phyloP scores from a whole-genome alignment of 805 yeast species.

The Candida argentea region DNA sequence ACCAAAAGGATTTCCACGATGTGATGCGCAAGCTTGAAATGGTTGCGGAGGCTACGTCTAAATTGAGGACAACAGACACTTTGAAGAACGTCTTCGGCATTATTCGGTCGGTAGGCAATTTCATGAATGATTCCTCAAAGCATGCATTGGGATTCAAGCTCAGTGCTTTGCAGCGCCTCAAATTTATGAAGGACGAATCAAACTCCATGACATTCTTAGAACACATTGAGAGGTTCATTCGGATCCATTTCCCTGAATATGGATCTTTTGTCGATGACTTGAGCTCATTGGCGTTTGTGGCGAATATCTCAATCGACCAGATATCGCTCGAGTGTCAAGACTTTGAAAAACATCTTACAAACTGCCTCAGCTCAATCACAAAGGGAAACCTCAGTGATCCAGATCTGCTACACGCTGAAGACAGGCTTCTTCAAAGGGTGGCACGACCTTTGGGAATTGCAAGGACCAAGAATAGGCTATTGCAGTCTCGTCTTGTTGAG shows the following conservation, averaged over 20 bases:
- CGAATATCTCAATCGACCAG: conserved; percentile 76
- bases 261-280: conserved; percentile 69
- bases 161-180: conserved; percentile 80
- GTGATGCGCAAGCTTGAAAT: conserved; percentile 54
- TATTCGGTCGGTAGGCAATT: conserved; percentile 87
- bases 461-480: conserved; percentile 51
- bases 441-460: conserved; percentile 68
- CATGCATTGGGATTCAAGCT: conserved; percentile 91
- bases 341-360: conserved; percentile 49
- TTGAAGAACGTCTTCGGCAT: conserved; percentile 70
- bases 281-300: conserved; percentile 44
- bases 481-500: conserved; percentile 53
- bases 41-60: conserved; percentile 64
- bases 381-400: conserved; percentile 83
- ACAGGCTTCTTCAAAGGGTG: conserved; percentile 53
- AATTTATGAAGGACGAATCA: conserved; percentile 81
- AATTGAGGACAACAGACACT: conserved; percentile 54
- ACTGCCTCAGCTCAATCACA: conserved; percentile 63
- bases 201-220: conserved; percentile 86
- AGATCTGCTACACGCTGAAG: conserved; percentile 72
- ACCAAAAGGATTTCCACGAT: conserved; percentile 70
- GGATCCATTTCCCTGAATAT: conserved; percentile 74
- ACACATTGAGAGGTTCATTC: conserved; percentile 81
- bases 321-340: conserved; percentile 62
- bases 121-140: conserved; percentile 87